Percentiles rank a stretch among this genome's conserved stretches.
phyloP scores from a whole-genome alignment of 2,329 filamentous ascomycete species.

The Trichocomaceae sp. region DNA sequence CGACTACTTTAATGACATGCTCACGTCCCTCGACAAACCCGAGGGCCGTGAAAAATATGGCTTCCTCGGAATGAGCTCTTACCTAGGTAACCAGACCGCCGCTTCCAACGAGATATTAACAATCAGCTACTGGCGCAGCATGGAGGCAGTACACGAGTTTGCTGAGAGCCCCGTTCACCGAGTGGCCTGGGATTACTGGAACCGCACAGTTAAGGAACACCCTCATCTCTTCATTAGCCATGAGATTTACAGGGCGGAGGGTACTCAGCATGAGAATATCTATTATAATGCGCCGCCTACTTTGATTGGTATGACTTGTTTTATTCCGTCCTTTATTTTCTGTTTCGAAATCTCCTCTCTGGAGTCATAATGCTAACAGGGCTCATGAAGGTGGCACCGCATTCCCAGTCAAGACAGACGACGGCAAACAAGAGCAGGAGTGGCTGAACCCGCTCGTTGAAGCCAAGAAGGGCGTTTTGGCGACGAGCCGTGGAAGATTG shows the following conservation, averaged over 20 bases:
- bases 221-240: conserved; percentile 48
- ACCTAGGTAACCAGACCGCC: conserved; percentile 30
- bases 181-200: conserved; percentile 47
- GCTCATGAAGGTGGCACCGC: conserved; percentile 1
- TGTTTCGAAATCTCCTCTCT: neutral
- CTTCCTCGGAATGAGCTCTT: conserved; percentile 41
- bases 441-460: conserved; percentile 10
- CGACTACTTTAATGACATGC: conserved; percentile 36
- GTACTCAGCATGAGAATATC: conserved; percentile 47
- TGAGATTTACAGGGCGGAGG: conserved; percentile 44
- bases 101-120: conserved; percentile 37
- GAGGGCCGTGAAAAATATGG: conserved; percentile 41
- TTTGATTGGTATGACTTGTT: conserved; percentile 10
- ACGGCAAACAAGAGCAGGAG: conserved; percentile 1
- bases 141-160: conserved; percentile 47
- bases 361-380: neutral
- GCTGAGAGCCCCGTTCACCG: conserved; percentile 47
- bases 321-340: neutral
- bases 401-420: neutral
- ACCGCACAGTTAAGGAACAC: conserved; percentile 27
- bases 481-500: conserved; percentile 5
- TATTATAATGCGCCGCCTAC: conserved; percentile 36
- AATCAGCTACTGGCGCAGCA: conserved; percentile 47
- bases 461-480: conserved; percentile 6
- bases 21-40: conserved; percentile 24